Evolutionary conservation across 257 asterid species (phyloP).

Genomic region (Leonotis leonurus): DNA sequence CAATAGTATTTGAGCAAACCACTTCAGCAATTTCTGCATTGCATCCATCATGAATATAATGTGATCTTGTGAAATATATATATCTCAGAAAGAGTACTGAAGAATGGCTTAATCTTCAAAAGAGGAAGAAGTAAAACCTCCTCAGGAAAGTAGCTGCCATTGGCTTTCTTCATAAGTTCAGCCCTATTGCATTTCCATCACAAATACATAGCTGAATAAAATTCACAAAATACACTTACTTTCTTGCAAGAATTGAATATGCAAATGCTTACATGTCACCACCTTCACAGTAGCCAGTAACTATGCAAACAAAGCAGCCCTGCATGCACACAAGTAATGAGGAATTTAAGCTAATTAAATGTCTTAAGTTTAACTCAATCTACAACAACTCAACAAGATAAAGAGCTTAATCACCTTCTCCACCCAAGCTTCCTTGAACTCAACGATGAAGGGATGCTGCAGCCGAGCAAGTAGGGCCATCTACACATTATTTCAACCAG

Average conservation of each 20-base stretch:
- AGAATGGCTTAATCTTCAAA: background rate
- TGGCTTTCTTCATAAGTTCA: slow-evolving; percentile 83
- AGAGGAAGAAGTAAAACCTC: slow-evolving; percentile 50
- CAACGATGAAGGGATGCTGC: slow-evolving; percentile 82
- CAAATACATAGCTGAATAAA: background rate
- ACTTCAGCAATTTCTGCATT: slow-evolving; percentile 76
- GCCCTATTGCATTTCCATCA: slow-evolving; percentile 56
- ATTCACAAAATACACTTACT: background rate
- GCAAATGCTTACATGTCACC: slow-evolving; percentile 89
- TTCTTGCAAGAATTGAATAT: background rate
- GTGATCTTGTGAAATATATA: background rate
- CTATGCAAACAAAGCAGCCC: slow-evolving; percentile 99
- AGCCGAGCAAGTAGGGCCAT: slow-evolving; percentile 88
- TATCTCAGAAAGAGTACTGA: background rate
- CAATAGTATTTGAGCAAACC: slow-evolving; percentile 86
- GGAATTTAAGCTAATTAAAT: background rate
- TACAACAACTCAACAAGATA: background rate
- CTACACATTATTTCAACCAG: slow-evolving; percentile 44
- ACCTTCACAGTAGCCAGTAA: slow-evolving; percentile 94
- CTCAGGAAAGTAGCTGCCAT: slow-evolving; percentile 87
- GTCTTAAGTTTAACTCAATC: background rate
- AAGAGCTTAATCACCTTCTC: slow-evolving; percentile 64
- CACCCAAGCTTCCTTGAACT: slow-evolving; percentile 99
- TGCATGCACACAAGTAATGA: slow-evolving; percentile 22
- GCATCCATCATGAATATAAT: slow-evolving; percentile 15